Conservation (phyloP, 2,329 filamentous ascomycete species). For the Helotiales sp. region DNA sequence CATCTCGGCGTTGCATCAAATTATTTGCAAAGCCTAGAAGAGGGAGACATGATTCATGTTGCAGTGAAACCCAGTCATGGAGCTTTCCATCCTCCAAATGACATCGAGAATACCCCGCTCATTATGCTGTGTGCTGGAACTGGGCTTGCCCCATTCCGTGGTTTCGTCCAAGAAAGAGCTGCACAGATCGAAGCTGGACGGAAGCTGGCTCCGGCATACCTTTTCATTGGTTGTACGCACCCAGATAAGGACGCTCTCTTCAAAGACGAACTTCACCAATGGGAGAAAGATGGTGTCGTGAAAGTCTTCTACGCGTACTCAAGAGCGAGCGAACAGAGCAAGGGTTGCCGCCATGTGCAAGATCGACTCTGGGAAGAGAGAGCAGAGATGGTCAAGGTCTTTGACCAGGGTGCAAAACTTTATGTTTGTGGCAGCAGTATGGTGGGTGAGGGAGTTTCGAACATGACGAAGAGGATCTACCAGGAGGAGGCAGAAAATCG, state of each 20-base stretch:
- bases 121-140: constrained; percentile 38
- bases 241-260: constrained; percentile 28
- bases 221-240: constrained; percentile 31
- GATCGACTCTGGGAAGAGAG: constrained; percentile 30
- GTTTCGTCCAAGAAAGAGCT: constrained; percentile 50
- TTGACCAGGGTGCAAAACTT: constrained; percentile 26
- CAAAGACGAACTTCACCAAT: constrained; percentile 23
- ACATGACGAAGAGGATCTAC: constrained; percentile 43
- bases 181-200: constrained; percentile 40
- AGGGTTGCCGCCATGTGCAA: constrained; percentile 28
- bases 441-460: constrained; percentile 46
- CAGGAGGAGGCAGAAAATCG: constrained; percentile 37
- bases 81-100: constrained; percentile 33
- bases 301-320: constrained; percentile 28
- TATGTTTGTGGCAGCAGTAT: constrained; percentile 30
- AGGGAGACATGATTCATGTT: constrained; percentile 40
- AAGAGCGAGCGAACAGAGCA: constrained; percentile 21
- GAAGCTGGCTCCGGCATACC: constrained; percentile 28
- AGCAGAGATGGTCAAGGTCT: constrained; percentile 25
- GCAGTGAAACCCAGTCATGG: constrained; percentile 41
- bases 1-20: constrained; percentile 49
- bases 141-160: constrained; percentile 48
- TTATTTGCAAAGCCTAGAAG: constrained; percentile 43
- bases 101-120: constrained; percentile 33
- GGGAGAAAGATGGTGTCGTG: constrained; percentile 28